Base-by-base conservation (phyloP, 1,284 basidiomycete species). In the Leccinum subrobustum region DNA sequence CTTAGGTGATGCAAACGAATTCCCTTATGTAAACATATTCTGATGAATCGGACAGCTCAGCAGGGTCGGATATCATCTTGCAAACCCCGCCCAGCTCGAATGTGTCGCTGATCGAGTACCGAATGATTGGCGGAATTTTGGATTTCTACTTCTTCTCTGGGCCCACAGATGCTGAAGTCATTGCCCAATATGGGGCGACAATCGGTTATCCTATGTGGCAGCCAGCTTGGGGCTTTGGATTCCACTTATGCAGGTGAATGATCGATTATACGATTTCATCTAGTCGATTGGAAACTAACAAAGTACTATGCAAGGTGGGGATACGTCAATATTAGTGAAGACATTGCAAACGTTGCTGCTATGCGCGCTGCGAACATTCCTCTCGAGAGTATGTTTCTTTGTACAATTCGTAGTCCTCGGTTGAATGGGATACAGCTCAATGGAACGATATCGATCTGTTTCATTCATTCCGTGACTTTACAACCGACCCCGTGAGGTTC, bases 61-160 rank as follows among this genome's bases (percentile, higher is more conserved):
- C 86, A 11, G 88, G 87, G 3, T 81, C 85, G 12, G 89, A 91
- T 65, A 83, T 88, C 58, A 70, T 88, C 20, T 78, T 90, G 52
- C 75, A 82, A 52, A 87, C 85, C 0, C 86, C 85, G 1, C 73
- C 79, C 0, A 65, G 66, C 47, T 81, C 82, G 1, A 73, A 77
- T 8, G 76, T 78, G 3, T 88, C 85, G 3, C 73, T 88, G n/a
- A 77, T 89, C 29, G 78, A 88, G 64, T 90, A 88, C 67, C 79
- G 87, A 53, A 74, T 83, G 69, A 73, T 89, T 57, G 86, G 88
- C 18, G 88, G 89, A 12, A 83, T 83, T 2, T 73, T 90, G 37
- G 85, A 89, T 68, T 82, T 89, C 54, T 88, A 89, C 76, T 90
- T 91, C 72, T 80, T 89, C 68, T 82, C 86, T 37, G 90, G 91